Evolutionary conservation across 2,329 filamentous ascomycete species (phyloP).

Genomic region (Decorospora gaudefroyi): DNA sequence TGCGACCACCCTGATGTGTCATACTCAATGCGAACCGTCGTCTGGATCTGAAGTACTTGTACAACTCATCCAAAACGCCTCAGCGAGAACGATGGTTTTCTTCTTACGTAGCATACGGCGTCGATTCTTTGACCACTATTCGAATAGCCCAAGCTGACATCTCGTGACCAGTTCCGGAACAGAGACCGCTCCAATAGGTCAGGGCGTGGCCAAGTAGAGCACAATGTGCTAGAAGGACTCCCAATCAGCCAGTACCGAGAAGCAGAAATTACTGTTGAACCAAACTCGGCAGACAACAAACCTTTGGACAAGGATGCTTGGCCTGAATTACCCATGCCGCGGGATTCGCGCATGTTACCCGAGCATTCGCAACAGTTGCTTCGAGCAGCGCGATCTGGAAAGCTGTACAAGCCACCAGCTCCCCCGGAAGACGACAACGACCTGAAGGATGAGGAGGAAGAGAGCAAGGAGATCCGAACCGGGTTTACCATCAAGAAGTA

Average conservation of each 20-base stretch:
- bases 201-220: constrained; percentile 62
- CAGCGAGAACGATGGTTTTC: not conserved
- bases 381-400: constrained; percentile 76
- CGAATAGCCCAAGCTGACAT: constrained; percentile 24
- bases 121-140: not conserved
- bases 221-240: constrained; percentile 72
- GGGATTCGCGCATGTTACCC: constrained; percentile 76
- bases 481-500: constrained; percentile 64
- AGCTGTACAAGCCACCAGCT: constrained; percentile 72
- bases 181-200: constrained; percentile 63
- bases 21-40: too few relatives aligned
- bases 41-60: constrained; percentile 2
- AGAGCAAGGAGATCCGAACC: constrained; percentile 51
- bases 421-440: constrained; percentile 67
- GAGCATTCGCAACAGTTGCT: constrained; percentile 82
- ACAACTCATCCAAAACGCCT: not conserved
- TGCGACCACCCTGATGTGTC: not conserved
- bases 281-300: constrained; percentile 67
- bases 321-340: constrained; percentile 85
- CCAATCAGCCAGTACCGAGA: constrained; percentile 90
- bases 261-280: constrained; percentile 67
- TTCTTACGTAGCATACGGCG: not conserved
- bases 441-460: constrained; percentile 51
- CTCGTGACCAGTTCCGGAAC: constrained; percentile 56
- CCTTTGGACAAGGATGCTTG: constrained; percentile 66